These are phyloP conservation scores for Sporothrix pallida DNA, from an alignment of 2,329 filamentous ascomycete species.

Conservation along the genomic window DNA sequence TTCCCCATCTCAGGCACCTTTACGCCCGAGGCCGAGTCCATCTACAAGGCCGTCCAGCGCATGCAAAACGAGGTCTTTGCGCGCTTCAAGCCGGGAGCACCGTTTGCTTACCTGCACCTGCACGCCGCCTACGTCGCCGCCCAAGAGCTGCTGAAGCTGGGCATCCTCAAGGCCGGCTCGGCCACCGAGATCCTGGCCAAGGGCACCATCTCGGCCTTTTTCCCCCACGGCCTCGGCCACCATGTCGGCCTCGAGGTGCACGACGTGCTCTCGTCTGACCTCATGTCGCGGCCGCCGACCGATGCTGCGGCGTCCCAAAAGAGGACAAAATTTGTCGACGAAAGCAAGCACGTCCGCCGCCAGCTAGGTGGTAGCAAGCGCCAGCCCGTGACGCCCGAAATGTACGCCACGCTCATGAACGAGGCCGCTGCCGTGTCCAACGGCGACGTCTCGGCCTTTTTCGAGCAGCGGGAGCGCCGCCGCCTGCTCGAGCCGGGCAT, in stretches of 20 bases:
- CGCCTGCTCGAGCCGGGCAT: conserved; percentile 62
- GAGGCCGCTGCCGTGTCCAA: conserved; percentile 34
- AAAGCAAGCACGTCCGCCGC: conserved; percentile 14
- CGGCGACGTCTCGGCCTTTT: conserved; percentile 23
- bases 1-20: conserved; percentile 77
- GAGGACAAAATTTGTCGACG: neutral
- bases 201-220: conserved; percentile 66
- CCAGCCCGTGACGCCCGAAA: conserved; percentile 49
- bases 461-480: conserved; percentile 23
- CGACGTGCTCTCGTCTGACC: conserved; percentile 57
- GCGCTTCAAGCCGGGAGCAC: conserved; percentile 69
- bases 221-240: conserved; percentile 69
- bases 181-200: conserved; percentile 58
- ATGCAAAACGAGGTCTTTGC: conserved; percentile 82
- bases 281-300: conserved; percentile 42
- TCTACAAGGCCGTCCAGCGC: conserved; percentile 77
- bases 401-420: conserved; percentile 43
- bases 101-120: conserved; percentile 74
- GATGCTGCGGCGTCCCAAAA: neutral
- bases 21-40: conserved; percentile 68
- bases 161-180: conserved; percentile 70
- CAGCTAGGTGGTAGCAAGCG: conserved; percentile 50
- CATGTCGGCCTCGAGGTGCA: conserved; percentile 71
- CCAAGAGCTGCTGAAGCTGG: conserved; percentile 70
- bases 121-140: conserved; percentile 75